These are phyloP conservation scores for Solanum hybrid DNA, from an alignment of 305 asterid species.

Conservation along the genomic window DNA sequence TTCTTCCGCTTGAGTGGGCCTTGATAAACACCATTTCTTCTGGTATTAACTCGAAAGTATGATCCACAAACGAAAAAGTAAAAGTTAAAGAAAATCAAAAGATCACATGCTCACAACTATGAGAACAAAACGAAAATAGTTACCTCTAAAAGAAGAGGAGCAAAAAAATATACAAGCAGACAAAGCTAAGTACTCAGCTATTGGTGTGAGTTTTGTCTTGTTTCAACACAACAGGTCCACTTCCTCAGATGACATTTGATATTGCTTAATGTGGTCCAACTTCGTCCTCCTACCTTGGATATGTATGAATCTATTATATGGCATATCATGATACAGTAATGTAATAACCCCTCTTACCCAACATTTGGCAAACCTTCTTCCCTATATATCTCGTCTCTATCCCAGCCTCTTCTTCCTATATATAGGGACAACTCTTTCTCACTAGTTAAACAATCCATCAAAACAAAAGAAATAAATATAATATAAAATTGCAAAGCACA, in stretches of 20 bases:
- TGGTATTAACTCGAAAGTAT: not conserved
- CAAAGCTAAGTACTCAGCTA: not conserved
- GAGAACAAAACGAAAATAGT: not conserved
- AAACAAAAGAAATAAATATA: not conserved
- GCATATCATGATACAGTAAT: not conserved
- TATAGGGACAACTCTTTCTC: conserved; percentile 3
- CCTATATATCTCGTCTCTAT: not conserved
- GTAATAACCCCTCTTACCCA: not conserved
- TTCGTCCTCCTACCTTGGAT: not conserved
- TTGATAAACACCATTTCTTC: not conserved
- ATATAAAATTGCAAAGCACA: not conserved
- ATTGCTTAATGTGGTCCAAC: conserved; percentile 3
- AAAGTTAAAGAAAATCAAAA: not conserved
- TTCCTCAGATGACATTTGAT: not conserved
- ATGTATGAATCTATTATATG: not conserved
- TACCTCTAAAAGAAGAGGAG: not conserved
- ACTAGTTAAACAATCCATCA: not conserved
- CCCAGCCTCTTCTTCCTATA: not conserved
- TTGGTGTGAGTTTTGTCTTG: conserved; percentile 1
- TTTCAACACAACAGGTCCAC: not conserved
- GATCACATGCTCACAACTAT: not conserved
- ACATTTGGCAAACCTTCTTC: not conserved
- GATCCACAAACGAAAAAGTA: not conserved
- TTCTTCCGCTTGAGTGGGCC: not conserved
- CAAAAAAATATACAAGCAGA: not conserved